Evolutionary conservation across 768 basidiomycete species (phyloP).

Genomic region (Pleurotus ostreatus): DNA sequence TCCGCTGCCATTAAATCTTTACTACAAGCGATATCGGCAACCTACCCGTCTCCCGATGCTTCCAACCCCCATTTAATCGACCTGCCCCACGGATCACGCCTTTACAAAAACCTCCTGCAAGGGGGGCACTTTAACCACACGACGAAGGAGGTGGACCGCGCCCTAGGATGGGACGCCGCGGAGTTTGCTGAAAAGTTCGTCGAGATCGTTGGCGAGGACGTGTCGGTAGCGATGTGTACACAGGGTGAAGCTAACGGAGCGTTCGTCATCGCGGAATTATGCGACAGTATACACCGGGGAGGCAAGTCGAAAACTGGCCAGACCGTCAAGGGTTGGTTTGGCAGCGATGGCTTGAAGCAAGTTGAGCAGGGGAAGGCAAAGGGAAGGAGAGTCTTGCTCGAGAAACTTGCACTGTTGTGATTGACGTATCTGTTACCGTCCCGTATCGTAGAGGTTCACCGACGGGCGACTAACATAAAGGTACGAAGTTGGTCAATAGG

Average conservation of each 20-base stretch:
- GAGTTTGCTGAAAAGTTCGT: conserved; percentile 61
- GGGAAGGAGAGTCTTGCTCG: conserved; percentile 68
- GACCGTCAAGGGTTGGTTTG: conserved; percentile 58
- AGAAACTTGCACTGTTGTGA: conserved; percentile 41
- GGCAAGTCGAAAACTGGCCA: conserved; percentile 34
- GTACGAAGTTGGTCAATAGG: neutral
- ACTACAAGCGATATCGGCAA: conserved; percentile 46
- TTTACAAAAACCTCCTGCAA: conserved; percentile 88
- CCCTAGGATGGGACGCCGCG: conserved; percentile 50
- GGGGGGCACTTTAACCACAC: conserved; percentile 83
- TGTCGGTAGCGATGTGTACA: conserved; percentile 50
- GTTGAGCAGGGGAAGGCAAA: conserved; percentile 57
- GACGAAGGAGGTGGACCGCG: conserved; percentile 48
- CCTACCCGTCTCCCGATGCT: conserved; percentile 53
- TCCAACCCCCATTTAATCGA: conserved; percentile 66
- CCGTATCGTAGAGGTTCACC: too few species aligned
- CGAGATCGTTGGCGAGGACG: conserved; percentile 46
- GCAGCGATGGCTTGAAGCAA: conserved; percentile 35
- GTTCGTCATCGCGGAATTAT: conserved; percentile 73
- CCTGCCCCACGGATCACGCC: conserved; percentile 73
- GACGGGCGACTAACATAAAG: too few species aligned
- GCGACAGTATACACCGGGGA: conserved; percentile 51
- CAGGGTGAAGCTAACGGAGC: conserved; percentile 56
- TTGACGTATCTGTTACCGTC: neutral
- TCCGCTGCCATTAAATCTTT: conserved; percentile 56